Conservation (phyloP, 495 filamentous ascomycete genomes). For the Talaromyces nanjingensis region DNA sequence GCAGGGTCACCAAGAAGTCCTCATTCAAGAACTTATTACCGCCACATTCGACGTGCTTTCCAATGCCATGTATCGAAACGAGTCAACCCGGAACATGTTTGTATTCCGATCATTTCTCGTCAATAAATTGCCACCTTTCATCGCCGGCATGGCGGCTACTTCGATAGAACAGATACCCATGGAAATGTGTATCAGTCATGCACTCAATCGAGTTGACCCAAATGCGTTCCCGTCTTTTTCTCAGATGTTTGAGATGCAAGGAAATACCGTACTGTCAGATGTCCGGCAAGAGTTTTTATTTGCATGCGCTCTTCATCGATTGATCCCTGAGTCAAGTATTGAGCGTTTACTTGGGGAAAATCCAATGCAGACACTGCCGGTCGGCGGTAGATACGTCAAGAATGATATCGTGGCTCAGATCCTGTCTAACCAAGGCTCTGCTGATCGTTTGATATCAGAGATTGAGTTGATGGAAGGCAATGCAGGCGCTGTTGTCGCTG, state of each 20-base stretch:
- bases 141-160: constrained; percentile 53
- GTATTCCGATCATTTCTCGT: constrained; percentile 86
- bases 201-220: constrained; percentile 66
- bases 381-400: constrained; percentile 66
- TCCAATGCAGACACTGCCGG: constrained; percentile 73
- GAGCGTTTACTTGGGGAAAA: constrained; percentile 78
- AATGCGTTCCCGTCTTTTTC: constrained; percentile 76
- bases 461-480: constrained; percentile 94
- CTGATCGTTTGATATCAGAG: constrained; percentile 68
- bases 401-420: constrained; percentile 71
- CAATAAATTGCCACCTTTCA: constrained; percentile 82
- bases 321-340: constrained; percentile 72
- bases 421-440: constrained; percentile 58
- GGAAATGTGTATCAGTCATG: constrained; percentile 74
- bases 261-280: constrained; percentile 67
- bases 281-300: constrained; percentile 90
- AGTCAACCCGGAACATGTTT: constrained; percentile 62
- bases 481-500: constrained; percentile 77
- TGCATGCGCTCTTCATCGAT: constrained; percentile 76
- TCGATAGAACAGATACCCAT: constrained; percentile 61
- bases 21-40: constrained; percentile 73
- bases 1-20: constrained; percentile 66
- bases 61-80: constrained; percentile 75
- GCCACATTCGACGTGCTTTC: constrained; percentile 85
- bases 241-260: constrained; percentile 71